Base-by-base conservation (phyloP, 2,329 filamentous ascomycete species). In the Fusarium torulosum region DNA sequence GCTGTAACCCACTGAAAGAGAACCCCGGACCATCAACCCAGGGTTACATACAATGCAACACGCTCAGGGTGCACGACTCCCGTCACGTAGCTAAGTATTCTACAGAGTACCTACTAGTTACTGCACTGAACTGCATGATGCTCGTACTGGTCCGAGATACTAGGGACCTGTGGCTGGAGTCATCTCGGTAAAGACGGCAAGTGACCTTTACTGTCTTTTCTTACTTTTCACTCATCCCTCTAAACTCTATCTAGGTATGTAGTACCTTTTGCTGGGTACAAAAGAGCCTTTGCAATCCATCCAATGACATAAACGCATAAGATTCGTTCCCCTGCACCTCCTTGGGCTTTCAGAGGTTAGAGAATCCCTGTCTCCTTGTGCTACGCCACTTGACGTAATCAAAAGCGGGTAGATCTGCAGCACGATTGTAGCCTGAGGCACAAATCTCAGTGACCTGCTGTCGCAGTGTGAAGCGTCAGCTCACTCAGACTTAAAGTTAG, bases 371-470 rank as follows among this genome's bases (percentile, higher is more conserved):
- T 40, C 33, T 51, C 25, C 43, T 58, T 44, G 53, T 69, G 57
- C 67, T 51, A 58, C 67, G 69, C 69, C 69, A 69, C 67, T 69
- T 63, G 69, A 72, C 58, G 58, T 59, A 68, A 69, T 58, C 19
- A 49, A 58, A 57, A 54, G 64, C 20, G 49, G 53, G 25, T 41
- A 59, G 42, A 50, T 33, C 33, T 50, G n/a, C 10, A 29, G 46
- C n/a, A 46, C 42, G 29, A 27, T 33, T 6, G 29, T 19, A 35
- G 60, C 60, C 62, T 65, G 47, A 65, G 62, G 62, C 60, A 60
- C 37, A 21, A 37, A 11, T 37, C n/a, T 11, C 35, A 19, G 35
- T 37, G 35, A 37, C 35, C 15, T 23, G 41, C 1, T 20, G 14
- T 44, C 17, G 20, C n/a, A 55, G 17, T 17, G 27, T 15, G 14